Percentiles rank a stretch among this genome's conserved stretches.
Evolutionary conservation across 1,139 yeast genomes (phyloP).

Genomic region (Saccharomycopsis crataegensis): DNA sequence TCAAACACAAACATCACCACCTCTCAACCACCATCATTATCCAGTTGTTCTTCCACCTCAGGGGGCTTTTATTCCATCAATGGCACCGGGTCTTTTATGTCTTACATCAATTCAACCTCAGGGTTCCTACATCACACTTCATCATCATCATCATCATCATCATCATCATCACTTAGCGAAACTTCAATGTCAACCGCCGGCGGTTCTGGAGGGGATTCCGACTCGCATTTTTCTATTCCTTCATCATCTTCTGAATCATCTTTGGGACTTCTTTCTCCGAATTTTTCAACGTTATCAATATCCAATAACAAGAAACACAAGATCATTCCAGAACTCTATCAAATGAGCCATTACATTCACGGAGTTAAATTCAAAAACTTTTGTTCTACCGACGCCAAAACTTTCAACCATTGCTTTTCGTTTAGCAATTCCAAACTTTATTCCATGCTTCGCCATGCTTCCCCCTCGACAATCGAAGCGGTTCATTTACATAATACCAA

Average conservation of each 20-base stretch:
- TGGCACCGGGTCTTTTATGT: not conserved
- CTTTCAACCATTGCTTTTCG: slow-evolving; percentile 77
- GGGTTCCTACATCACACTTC: not conserved
- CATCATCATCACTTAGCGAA: not conserved
- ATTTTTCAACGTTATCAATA: not conserved
- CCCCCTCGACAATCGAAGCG: slow-evolving; percentile 35
- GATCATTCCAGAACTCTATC: slow-evolving; percentile 46
- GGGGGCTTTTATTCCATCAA: not conserved
- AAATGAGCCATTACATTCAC: slow-evolving; percentile 57
- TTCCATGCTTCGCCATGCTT: slow-evolving; percentile 58
- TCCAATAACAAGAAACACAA: slow-evolving; percentile 18
- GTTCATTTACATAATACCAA: slow-evolving; percentile 70
- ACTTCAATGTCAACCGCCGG: no score
- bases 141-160: not conserved
- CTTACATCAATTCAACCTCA: not conserved
- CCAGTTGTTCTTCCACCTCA: not conserved
- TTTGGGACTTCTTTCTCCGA: slow-evolving; percentile 8
- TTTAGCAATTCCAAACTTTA: slow-evolving; percentile 62
- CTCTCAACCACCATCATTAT: not conserved
- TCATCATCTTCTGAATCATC: slow-evolving; percentile 24
- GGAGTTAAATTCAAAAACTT: slow-evolving; percentile 79
- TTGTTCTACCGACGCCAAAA: slow-evolving; percentile 62
- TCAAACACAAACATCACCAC: not conserved
- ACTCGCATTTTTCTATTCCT: slow-evolving; percentile 11
- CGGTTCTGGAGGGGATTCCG: not conserved